These are phyloP conservation scores for Aspergillus novofumigatus DNA, from an alignment of 2,329 filamentous ascomycete genomes.

Conservation along the genomic window DNA sequence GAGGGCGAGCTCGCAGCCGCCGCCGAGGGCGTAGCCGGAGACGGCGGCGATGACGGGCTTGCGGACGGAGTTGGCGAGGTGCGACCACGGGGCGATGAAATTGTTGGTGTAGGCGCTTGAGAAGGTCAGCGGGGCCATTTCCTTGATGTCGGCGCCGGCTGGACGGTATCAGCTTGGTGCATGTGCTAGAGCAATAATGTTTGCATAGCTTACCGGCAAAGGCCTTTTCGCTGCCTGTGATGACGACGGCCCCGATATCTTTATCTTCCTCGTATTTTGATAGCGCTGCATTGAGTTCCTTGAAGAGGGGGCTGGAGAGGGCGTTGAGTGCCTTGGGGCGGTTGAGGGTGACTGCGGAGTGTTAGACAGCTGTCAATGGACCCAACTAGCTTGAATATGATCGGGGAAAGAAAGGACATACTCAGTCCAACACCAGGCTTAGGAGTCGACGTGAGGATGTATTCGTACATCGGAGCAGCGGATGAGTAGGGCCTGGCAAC, in stretches of 20 bases:
- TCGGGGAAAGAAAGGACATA: conserved; percentile 42
- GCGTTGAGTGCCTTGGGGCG: conserved; percentile 95
- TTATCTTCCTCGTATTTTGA: conserved; percentile 65
- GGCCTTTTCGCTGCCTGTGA: conserved; percentile 84
- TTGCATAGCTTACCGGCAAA: conserved; percentile 61
- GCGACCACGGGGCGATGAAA: conserved; percentile 94
- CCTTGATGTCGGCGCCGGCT: conserved; percentile 96
- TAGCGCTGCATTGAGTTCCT: conserved; percentile 79
- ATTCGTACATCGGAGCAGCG: conserved; percentile 61
- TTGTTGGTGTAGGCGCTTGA: conserved; percentile 78
- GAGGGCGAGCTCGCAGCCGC: conserved; percentile 93
- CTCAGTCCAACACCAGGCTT: conserved; percentile 87
- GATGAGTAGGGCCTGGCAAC: conserved; percentile 38
- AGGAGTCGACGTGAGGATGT: conserved; percentile 75
- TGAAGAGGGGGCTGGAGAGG: conserved; percentile 83
- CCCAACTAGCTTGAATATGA: neutral
- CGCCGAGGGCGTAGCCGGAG: conserved; percentile 88
- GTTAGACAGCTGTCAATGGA: neutral
- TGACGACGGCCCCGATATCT: conserved; percentile 68
- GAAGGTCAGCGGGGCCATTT: conserved; percentile 93
- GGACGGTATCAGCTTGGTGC: conserved; percentile 2
- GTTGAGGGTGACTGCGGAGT: conserved; percentile 72
- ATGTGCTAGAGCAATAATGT: conserved; percentile 1
- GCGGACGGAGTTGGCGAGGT: conserved; percentile 76
- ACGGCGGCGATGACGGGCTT: conserved; percentile 94